Base-by-base conservation (phyloP, 441 rosid genomes). In the Cnidoscolus chayamansa region DNA sequence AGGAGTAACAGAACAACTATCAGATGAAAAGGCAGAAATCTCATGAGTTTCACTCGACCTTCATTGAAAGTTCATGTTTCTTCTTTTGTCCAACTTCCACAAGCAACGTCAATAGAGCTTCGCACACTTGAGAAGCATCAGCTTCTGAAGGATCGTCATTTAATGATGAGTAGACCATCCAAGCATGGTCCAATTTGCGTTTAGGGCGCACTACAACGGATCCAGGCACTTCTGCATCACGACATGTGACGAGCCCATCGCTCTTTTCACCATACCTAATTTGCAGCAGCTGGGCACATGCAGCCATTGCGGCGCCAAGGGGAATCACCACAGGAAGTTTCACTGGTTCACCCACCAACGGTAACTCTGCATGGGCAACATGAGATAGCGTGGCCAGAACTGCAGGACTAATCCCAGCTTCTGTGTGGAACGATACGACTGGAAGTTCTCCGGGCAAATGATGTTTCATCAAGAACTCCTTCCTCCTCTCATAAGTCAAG, bases 261-360 rank as follows among this genome's bases (percentile, higher is more conserved):
- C 97, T 90, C 84, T 95, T 93, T 77, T 95, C 95, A 0, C 92
- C 90, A 35, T 95, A 93, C 84, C 97, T 82, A 65, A 84, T 78
- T 71, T 89, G 91, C 47, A 93, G 87, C 59, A 90, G 85, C 87
- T 84, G 97, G 11, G 98, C 99, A 43, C 99, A 93, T 19, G 98
- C 97, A 59, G 99, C 97, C 97, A 93, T 95, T 59, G 90, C 97
- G 60, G 99, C 99, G 58, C 95, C 90, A 0, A 93, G 86, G n/a
- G 99, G 98, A 75, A 91, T 86, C 35, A 93, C 86, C 58, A 95
- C 97, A 0, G 98, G 98, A 50, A 95, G 87, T 77, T 88, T 89
- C 1, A 96, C 56, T 2, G 87, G 79, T 76, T 88, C 81, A 51
- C 85, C 88, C 53, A 79, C 76, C 51, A 83, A 65, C 9, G 97